phyloP scores from a whole-genome alignment of 805 yeast species.

The Danielozyma ontarioensis region DNA sequence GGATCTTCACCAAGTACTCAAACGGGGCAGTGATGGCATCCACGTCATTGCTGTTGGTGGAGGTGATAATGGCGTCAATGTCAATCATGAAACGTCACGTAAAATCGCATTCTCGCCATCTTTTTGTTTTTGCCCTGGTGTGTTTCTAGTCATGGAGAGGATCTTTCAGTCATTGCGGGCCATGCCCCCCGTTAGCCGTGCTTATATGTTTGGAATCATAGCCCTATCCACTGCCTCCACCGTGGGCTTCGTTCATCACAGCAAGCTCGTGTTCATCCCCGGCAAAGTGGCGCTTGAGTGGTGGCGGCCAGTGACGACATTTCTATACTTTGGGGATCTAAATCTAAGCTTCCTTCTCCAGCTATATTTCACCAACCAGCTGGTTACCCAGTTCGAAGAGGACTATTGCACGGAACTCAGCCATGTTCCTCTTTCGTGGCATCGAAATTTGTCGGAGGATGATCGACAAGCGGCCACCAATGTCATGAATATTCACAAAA shows the following conservation, averaged over 20 bases:
- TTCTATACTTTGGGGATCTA: conserved; percentile 10
- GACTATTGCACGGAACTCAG: conserved; percentile 4
- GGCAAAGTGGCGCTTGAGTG: conserved; percentile 8
- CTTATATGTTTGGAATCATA: conserved; percentile 7
- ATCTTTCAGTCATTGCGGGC: neutral
- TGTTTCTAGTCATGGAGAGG: neutral
- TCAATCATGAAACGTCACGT: neutral
- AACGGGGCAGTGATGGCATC: conserved; percentile 7
- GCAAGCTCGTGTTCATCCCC: conserved; percentile 7
- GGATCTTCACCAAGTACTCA: conserved; percentile 10
- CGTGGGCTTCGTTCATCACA: conserved; percentile 5
- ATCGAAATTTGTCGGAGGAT: conserved; percentile 2
- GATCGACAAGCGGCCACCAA: conserved; percentile 2
- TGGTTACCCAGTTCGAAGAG: conserved; percentile 6
- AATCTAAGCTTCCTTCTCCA: conserved; percentile 6
- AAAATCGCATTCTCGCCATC: too few relatives aligned
- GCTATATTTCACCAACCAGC: conserved; percentile 5
- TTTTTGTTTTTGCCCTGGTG: too few relatives aligned
- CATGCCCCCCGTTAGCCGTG: conserved; percentile 4
- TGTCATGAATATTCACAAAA: conserved; percentile 3
- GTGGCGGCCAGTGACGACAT: conserved; percentile 11
- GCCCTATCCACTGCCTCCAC: conserved; percentile 7
- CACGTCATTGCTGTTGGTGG: neutral
- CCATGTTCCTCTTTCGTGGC: conserved; percentile 7
- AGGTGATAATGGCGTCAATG: conserved; percentile 1